Percentiles rank a stretch among this genome's conserved stretches.
These are phyloP conservation scores for Dryadomyces quercivorus DNA, from an alignment of 2,329 filamentous ascomycete genomes.

Conservation along the genomic window DNA sequence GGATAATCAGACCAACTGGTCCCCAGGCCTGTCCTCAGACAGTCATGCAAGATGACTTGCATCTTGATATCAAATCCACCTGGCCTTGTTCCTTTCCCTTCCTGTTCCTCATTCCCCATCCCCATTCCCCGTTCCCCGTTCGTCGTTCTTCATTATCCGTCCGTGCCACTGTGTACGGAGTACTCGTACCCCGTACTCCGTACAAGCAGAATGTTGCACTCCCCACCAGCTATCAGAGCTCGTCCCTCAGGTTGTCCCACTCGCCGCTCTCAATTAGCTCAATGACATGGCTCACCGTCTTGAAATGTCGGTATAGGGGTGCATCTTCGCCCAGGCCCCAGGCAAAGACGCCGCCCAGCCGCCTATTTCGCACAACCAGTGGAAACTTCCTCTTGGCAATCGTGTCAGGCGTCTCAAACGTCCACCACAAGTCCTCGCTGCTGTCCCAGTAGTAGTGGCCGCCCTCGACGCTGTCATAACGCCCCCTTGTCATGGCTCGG, in stretches of 20 bases:
- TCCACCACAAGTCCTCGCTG: slow-evolving; percentile 53
- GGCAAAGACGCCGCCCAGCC: slow-evolving; percentile 59
- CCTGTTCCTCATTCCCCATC: too few species aligned
- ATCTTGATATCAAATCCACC: too few species aligned
- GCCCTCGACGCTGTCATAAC: slow-evolving; percentile 43
- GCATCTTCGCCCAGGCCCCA: slow-evolving; percentile 64
- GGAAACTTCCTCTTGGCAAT: slow-evolving; percentile 48
- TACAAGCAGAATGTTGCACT: too few species aligned
- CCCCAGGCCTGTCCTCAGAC: neutral
- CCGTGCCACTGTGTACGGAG: too few species aligned
- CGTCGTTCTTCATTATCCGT: too few species aligned
- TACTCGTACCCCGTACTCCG: too few species aligned
- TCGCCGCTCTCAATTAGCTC: slow-evolving; percentile 3
- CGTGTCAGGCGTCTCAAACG: slow-evolving; percentile 53
- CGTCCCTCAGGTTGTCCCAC: slow-evolving; percentile 10
- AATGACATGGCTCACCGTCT: slow-evolving; percentile 19
- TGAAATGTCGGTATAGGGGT: slow-evolving; percentile 27
- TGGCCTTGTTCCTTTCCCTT: too few species aligned
- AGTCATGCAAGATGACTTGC: too few species aligned
- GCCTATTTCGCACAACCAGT: slow-evolving; percentile 40
- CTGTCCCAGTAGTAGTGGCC: slow-evolving; percentile 60
- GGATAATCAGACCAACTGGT: too few species aligned
- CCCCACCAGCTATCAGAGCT: slow-evolving; percentile 11
- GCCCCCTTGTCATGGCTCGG: slow-evolving; percentile 37
- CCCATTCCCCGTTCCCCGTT: too few species aligned